Evolutionary conservation across 2,329 filamentous ascomycete genomes (phyloP).

Genomic region (Fusarium guadeloupense): DNA sequence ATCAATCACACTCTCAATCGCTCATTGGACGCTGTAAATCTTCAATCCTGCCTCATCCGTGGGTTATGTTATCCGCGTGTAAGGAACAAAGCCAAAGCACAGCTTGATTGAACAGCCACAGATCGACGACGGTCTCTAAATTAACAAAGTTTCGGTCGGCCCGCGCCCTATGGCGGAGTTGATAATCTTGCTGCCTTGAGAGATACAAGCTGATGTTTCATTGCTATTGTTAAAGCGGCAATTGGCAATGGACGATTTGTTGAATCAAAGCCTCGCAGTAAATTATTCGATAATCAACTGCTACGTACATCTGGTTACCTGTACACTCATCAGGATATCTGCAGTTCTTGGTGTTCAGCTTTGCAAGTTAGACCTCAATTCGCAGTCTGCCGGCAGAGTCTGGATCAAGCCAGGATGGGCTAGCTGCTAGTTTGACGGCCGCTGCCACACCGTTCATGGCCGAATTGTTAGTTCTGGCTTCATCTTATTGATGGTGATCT

Average conservation of each 20-base stretch:
- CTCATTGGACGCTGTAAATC: constrained; percentile 22
- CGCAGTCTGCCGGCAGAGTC: constrained; percentile 23
- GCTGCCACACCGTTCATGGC: constrained; percentile 20
- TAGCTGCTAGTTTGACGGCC: constrained; percentile 6
- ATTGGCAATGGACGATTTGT: constrained; percentile 21
- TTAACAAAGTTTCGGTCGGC: constrained; percentile 13
- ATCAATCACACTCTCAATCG: constrained; percentile 35
- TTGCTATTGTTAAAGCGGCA: constrained; percentile 1
- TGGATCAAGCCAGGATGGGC: constrained; percentile 5
- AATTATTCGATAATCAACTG: neutral
- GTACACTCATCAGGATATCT: neutral
- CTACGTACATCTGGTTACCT: no score
- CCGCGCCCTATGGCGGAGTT: constrained; percentile 7
- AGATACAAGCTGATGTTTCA: constrained; percentile 4
- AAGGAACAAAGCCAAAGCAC: constrained; percentile 31
- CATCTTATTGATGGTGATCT: constrained; percentile 37
- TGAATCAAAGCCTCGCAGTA: constrained; percentile 5
- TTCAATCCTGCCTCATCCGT: constrained; percentile 16
- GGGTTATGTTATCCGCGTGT: constrained; percentile 17
- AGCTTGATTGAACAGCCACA: constrained; percentile 19
- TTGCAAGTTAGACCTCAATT: constrained; percentile 22
- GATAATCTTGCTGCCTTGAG: constrained; percentile 4
- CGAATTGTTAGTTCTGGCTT: constrained; percentile 24
- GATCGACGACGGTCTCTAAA: constrained; percentile 35
- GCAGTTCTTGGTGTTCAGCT: constrained; percentile 6